Evolutionary conservation across 2,329 filamentous ascomycete genomes (phyloP), one percentile per base, ranked within the genome.

Genomic region (Fusarium chlamydosporum): DNA sequence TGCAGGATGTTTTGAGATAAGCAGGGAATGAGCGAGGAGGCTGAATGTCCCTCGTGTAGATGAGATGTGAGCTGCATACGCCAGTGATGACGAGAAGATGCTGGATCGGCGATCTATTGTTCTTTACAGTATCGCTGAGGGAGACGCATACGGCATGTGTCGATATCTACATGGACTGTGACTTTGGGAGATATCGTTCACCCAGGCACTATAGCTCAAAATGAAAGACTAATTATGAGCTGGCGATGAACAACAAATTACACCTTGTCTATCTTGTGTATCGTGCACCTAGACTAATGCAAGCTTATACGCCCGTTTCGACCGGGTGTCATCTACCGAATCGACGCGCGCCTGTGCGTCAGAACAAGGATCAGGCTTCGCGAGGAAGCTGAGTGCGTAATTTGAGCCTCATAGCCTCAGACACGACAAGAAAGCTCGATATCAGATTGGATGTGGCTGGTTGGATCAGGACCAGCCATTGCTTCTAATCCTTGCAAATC

Each of bases 1-100:
- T 67, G 52, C 53, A 51, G 67, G 57, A 51, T 46, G 37, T 53
- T 65, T 46, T 35, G 37, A 65, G 61, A 65, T 65, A 65, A 65
- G 53, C n/a, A 45, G 46, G 42, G 47, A 35, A 42, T 56, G 53
- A 31, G 37, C 45, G 38, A 66, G 35, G 55, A 67, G 56, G 40
- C 40, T 56, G 38, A 67, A 50, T 51, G 20, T 29, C 23, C 38
- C 31, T 54, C 42, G 35, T 55, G 37, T 37, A 38, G 12, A 34
- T 31, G 38, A 41, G 41, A 43, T 40, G 47, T 52, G 26, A 67
- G 42, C 42, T 51, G 10, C 26, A 6, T 23, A 45, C 59, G 41
- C 33, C 18, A 62, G 16, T 31, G 23, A 58, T 56, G 40, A 51
- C 10, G 31, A 47, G 11, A 47, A n/a, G 26, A 26, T 33, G 15